These are phyloP conservation scores for Trichaptum fuscoviolaceum DNA, from an alignment of 768 basidiomycete genomes.

Conservation along the genomic window DNA sequence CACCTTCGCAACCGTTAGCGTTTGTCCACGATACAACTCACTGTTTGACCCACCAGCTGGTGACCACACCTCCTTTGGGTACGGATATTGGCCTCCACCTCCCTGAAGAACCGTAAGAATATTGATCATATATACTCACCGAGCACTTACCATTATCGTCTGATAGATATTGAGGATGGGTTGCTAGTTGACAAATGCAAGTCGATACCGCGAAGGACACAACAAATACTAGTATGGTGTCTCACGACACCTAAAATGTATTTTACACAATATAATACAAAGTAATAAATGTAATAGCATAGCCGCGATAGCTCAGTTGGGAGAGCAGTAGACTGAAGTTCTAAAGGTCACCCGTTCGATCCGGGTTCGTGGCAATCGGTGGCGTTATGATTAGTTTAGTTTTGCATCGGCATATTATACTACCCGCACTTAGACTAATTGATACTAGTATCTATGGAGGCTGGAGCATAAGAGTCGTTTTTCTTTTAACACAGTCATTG, in stretches of 20 bases:
- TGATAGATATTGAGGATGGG: not conserved
- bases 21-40: not conserved
- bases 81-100: constrained; percentile 84
- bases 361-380: constrained; percentile 3
- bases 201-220: too few species aligned
- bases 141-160: constrained; percentile 12
- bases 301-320: constrained; percentile 6
- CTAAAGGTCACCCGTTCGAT: constrained; percentile 6
- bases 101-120: constrained; percentile 39
- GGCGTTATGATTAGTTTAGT: too few species aligned
- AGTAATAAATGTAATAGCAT: too few species aligned
- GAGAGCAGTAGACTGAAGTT: constrained; percentile 7
- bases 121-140: not conserved
- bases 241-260: too few species aligned
- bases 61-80: constrained; percentile 93
- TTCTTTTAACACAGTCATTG: too few species aligned
- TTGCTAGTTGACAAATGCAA: not conserved
- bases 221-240: too few species aligned
- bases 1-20: constrained; percentile 45
- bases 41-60: constrained; percentile 62
- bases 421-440: too few species aligned
- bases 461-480: too few species aligned
- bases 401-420: too few species aligned
- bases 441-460: too few species aligned
- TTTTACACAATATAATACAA: too few species aligned